phyloP scores from a whole-genome alignment of 169 alveolate genomes.

The Theileria orientalis region DNA sequence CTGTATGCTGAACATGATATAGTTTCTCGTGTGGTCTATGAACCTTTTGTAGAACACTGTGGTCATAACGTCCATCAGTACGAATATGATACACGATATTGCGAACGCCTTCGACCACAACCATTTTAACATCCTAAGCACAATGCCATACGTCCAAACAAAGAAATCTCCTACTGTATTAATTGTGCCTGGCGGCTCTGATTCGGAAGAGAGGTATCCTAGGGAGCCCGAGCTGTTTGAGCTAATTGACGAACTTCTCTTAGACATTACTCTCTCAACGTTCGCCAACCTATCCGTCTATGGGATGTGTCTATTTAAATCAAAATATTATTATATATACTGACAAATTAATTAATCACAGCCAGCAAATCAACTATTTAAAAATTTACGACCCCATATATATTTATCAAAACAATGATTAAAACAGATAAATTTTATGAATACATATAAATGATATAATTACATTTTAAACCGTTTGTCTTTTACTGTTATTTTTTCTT shows the following conservation, averaged over 20 bases:
- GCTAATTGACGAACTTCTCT: constrained; percentile 10
- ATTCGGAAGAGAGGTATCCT: background rate
- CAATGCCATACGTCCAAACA: background rate
- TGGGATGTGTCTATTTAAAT: too few species aligned
- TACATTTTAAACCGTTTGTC: too few species aligned
- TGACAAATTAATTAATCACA: too few species aligned
- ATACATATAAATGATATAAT: too few species aligned
- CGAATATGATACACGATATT: constrained; percentile 29
- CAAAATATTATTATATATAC: too few species aligned
- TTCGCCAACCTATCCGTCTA: too few species aligned
- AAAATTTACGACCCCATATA: too few species aligned
- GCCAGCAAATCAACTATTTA: too few species aligned
- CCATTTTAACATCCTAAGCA: constrained; percentile 8
- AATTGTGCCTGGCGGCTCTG: background rate
- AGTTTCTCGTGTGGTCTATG: constrained; percentile 62
- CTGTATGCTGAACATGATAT: constrained; percentile 51
- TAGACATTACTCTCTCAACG: background rate
- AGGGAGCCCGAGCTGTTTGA: background rate
- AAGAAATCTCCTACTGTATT: constrained; percentile 1
- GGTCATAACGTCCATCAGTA: constrained; percentile 52
- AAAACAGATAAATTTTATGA: too few species aligned
- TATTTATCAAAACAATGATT: too few species aligned
- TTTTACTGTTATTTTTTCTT: too few species aligned
- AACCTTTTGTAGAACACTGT: constrained; percentile 53
- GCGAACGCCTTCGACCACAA: background rate